A percentile compares a stretch with the other conserved stretches of the same genome.
phyloP scores from a whole-genome alignment of 768 basidiomycete genomes.

The Rhodocollybia butyracea region DNA sequence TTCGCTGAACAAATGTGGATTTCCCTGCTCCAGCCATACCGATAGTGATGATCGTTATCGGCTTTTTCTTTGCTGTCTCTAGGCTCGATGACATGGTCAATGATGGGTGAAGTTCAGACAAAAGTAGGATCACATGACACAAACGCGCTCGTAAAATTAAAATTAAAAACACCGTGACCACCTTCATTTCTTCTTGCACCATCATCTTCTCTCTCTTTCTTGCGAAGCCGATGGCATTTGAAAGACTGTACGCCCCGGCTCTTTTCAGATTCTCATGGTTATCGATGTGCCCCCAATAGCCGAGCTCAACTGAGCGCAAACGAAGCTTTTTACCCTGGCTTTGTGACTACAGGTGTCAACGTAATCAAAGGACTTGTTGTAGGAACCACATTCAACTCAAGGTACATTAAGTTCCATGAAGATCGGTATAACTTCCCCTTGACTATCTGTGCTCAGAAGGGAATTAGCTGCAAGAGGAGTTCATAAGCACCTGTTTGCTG shows the following conservation, averaged over 20 bases:
- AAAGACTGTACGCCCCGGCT: not conserved
- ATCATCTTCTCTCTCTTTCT: not conserved
- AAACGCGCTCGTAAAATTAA: not conserved
- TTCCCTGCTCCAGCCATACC: conserved; percentile 98
- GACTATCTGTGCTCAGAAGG: conserved; percentile 17
- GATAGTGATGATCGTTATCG: conserved; percentile 84
- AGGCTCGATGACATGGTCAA: not conserved
- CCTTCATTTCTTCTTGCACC: not conserved
- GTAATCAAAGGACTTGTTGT: conserved; percentile 17
- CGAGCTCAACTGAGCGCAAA: conserved; percentile 18
- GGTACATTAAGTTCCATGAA: too few relatives aligned
- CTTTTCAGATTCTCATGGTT: not conserved
- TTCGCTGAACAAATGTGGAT: conserved; percentile 93
- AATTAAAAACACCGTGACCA: too few relatives aligned
- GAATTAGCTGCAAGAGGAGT: conserved; percentile 22
- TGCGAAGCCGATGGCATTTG: not conserved
- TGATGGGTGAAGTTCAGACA: not conserved
- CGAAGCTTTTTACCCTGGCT: conserved; percentile 15
- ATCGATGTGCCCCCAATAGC: not conserved
- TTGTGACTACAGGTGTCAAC: conserved; percentile 21
- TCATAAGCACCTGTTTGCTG: conserved; percentile 27
- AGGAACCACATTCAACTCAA: conserved; percentile 15
- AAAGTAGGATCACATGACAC: not conserved
- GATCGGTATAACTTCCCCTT: too few relatives aligned
- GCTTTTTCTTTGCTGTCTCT: conserved; percentile 45